Evolutionary conservation across 1,284 basidiomycete genomes (phyloP).

Genomic region (Phlebopus sp.): DNA sequence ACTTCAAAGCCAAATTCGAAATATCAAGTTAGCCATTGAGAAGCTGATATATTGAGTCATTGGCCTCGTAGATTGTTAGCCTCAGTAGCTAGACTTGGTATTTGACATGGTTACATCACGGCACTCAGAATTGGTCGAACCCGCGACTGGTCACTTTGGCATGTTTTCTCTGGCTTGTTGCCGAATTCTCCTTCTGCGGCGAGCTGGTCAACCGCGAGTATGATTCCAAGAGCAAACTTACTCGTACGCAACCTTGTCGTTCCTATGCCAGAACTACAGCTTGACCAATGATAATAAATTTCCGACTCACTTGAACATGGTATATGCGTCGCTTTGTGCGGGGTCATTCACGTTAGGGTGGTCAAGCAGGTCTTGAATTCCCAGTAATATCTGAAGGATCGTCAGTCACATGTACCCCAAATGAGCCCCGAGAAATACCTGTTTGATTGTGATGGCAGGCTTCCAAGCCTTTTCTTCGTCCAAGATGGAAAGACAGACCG

Average conservation of each 20-base stretch:
- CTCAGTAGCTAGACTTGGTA: constrained; percentile 13
- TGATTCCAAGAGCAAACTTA: constrained; percentile 40
- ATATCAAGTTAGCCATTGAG: constrained; percentile 88
- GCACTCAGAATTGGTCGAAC: not conserved
- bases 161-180: constrained; percentile 84
- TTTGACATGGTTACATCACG: constrained; percentile 4
- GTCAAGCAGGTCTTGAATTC: constrained; percentile 92
- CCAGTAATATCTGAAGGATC: constrained; percentile 77
- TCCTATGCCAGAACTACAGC: constrained; percentile 47
- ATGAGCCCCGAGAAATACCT: constrained; percentile 50
- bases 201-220: constrained; percentile 10
- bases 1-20: constrained; percentile 86
- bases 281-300: not conserved
- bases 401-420: not conserved
- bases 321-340: constrained; percentile 95
- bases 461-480: constrained; percentile 99
- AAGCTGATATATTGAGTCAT: constrained; percentile 43
- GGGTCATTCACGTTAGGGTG: constrained; percentile 95
- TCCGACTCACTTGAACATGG: constrained; percentile 87
- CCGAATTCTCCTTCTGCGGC: constrained; percentile 65
- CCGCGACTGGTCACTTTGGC: constrained; percentile 56
- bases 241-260: constrained; percentile 89
- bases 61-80: not conserved
- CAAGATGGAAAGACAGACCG: constrained; percentile 95
- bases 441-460: constrained; percentile 98